Evolutionary conservation across 352 stramenopile species (phyloP).

Genomic region (Pilasporangium apinafurcum): DNA sequence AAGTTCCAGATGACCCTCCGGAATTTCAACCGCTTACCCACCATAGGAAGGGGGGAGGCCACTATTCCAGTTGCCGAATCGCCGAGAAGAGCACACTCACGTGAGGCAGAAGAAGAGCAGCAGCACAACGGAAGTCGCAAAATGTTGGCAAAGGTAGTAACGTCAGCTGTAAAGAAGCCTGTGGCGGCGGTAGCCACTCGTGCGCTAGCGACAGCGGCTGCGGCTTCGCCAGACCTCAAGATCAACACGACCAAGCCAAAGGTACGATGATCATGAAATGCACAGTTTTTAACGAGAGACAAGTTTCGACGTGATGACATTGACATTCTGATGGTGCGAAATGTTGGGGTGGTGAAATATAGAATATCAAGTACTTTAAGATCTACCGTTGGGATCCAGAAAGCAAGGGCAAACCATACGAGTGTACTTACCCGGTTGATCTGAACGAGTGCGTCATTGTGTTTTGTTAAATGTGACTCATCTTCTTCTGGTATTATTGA

Average conservation of each 20-base stretch:
- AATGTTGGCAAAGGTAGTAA: too few relatives aligned
- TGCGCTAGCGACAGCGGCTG: constrained; percentile 45
- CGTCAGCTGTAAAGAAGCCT: too few relatives aligned
- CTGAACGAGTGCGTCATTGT: constrained; percentile 89
- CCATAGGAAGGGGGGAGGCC: too few relatives aligned
- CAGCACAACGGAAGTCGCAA: too few relatives aligned
- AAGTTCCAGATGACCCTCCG: constrained; percentile 16
- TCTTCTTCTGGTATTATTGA: neutral
- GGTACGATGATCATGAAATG: too few relatives aligned
- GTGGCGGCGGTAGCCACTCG: constrained; percentile 33
- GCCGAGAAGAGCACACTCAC: constrained; percentile 1
- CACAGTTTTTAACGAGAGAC: neutral
- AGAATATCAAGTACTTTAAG: constrained; percentile 99
- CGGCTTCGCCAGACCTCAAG: constrained; percentile 67
- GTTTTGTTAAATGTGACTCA: neutral
- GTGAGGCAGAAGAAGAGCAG: constrained; percentile 4
- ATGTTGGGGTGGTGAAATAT: constrained; percentile 3
- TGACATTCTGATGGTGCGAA: too few relatives aligned
- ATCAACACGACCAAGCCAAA: constrained; percentile 65
- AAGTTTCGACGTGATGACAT: too few relatives aligned
- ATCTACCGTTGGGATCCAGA: constrained; percentile 99
- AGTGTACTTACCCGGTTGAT: constrained; percentile 96
- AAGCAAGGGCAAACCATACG: constrained; percentile 90
- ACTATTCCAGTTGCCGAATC: too few relatives aligned
- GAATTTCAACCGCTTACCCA: too few relatives aligned